Evolutionary conservation across 192 early-diverging fungal genomes (phyloP).

Genomic region (Umbelopsis sp.): DNA sequence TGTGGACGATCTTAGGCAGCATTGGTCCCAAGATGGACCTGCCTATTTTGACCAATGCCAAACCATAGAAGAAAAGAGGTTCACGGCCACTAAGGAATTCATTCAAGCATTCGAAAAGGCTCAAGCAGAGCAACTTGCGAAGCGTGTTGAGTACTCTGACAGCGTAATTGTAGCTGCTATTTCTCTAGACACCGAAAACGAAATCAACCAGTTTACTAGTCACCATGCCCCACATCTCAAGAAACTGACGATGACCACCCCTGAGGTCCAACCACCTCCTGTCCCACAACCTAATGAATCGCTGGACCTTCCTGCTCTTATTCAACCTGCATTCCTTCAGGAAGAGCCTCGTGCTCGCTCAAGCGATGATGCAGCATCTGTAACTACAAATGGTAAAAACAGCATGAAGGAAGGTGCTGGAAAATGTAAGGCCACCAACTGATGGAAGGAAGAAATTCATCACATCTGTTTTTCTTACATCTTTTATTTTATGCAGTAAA

Average conservation of each 20-base stretch:
- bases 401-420: slow-evolving; percentile 8
- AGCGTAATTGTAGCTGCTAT: background rate
- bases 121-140: slow-evolving; percentile 30
- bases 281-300: background rate
- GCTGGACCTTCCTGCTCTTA: background rate
- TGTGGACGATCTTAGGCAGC: slow-evolving; percentile 12
- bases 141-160: slow-evolving; percentile 24
- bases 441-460: background rate
- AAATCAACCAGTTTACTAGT: slow-evolving; percentile 4
- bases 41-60: slow-evolving; percentile 22
- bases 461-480: background rate
- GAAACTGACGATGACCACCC: background rate
- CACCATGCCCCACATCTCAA: background rate
- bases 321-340: background rate
- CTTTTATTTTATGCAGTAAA: background rate
- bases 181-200: background rate
- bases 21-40: slow-evolving; percentile 17
- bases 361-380: slow-evolving; percentile 17
- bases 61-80: slow-evolving; percentile 29
- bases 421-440: background rate
- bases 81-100: slow-evolving; percentile 14
- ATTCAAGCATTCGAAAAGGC: slow-evolving; percentile 26
- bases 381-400: slow-evolving; percentile 12
- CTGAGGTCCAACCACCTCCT: no score
- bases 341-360: slow-evolving; percentile 8